phyloP scores from a whole-genome alignment of 176 grass and related monocot genomes.

The sorghum (Sorghum bicolor) region DNA sequence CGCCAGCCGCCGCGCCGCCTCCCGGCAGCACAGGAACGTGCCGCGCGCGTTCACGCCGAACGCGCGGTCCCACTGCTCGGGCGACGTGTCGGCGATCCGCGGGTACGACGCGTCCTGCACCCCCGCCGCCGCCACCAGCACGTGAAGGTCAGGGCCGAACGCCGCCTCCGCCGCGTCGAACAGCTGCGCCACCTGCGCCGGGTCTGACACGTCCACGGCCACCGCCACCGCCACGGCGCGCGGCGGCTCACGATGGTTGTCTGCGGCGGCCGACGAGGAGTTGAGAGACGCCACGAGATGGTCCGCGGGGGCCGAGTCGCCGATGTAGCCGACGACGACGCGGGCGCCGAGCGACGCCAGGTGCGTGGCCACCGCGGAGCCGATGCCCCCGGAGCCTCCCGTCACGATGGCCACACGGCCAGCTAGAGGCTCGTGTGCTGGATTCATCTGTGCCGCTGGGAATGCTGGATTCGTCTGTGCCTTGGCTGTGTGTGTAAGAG shows the following conservation, averaged over 20 bases:
- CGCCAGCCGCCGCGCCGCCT: constrained; percentile 35
- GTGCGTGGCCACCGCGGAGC: constrained; percentile 27
- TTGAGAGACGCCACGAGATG: constrained; percentile 27
- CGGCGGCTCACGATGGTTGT: background rate
- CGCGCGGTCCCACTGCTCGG: constrained; percentile 33
- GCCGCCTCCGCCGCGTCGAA: constrained; percentile 43
- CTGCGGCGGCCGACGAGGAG: background rate
- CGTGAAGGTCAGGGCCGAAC: constrained; percentile 38
- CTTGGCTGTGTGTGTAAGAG: background rate
- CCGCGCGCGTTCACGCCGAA: constrained; percentile 48
- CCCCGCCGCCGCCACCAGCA: constrained; percentile 44
- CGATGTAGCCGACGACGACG: constrained; percentile 30
- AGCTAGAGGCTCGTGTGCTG: constrained; percentile 12
- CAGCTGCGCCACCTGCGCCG: constrained; percentile 19
- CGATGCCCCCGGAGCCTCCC: constrained; percentile 53
- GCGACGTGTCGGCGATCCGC: constrained; percentile 32
- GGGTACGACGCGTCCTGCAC: constrained; percentile 38
- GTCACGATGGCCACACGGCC: constrained; percentile 46
- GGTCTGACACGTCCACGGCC: constrained; percentile 46
- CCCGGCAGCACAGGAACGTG: constrained; percentile 51
- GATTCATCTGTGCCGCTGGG: background rate
- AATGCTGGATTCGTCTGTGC: background rate
- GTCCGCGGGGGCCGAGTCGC: constrained; percentile 20
- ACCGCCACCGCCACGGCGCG: constrained; percentile 36
- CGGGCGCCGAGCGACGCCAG: constrained; percentile 44